These are phyloP conservation scores for Trichophyton simii DNA, from an alignment of 2,329 filamentous ascomycete genomes.

Conservation along the genomic window DNA sequence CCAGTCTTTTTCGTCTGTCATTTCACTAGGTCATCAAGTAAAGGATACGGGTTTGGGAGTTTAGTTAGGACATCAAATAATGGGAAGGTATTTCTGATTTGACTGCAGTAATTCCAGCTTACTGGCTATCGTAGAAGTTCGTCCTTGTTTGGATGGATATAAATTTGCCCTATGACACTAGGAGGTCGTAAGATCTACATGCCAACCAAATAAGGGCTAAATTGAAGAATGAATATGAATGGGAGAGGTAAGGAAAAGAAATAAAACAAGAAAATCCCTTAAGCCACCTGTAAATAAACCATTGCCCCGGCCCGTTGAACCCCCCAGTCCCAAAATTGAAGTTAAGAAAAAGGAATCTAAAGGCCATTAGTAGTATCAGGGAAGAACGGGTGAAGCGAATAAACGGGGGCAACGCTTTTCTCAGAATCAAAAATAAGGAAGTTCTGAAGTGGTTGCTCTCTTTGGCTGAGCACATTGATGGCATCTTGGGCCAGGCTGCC, in stretches of 20 bases:
- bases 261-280: not conserved
- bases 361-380: constrained; percentile 12
- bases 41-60: not conserved
- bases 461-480: constrained; percentile 84
- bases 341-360: not conserved
- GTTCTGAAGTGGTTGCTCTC: constrained; percentile 93
- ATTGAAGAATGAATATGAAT: too few species aligned
- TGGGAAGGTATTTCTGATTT: not conserved
- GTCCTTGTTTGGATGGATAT: not conserved
- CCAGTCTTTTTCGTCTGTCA: not conserved
- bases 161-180: not conserved
- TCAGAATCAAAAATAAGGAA: constrained; percentile 84
- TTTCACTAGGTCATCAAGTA: not conserved
- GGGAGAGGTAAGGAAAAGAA: not conserved
- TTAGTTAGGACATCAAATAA: not conserved
- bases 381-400: constrained; percentile 62
- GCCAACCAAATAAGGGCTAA: too few species aligned
- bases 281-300: not conserved
- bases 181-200: not conserved
- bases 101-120: too few species aligned
- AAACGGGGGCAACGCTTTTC: constrained; percentile 63
- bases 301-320: not conserved
- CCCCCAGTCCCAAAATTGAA: not conserved
- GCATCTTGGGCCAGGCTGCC: constrained; percentile 90
- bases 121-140: not conserved